Evolutionary conservation across 495 filamentous ascomycete species (phyloP).

Genomic region (Trichoderma erinaceum): DNA sequence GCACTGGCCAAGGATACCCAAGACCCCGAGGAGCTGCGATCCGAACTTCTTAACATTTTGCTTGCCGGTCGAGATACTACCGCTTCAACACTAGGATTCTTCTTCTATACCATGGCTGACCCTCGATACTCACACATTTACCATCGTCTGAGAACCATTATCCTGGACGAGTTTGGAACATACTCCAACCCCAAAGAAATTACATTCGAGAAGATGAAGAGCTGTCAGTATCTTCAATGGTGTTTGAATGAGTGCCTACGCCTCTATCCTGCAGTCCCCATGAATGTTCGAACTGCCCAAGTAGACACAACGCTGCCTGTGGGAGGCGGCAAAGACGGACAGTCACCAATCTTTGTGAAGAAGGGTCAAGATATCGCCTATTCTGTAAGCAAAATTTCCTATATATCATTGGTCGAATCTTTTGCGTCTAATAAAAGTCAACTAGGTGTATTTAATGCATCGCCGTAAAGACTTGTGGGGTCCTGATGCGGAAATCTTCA

Average conservation of each 20-base stretch:
- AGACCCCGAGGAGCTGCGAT: slow-evolving; percentile 52
- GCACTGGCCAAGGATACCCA: slow-evolving; percentile 55
- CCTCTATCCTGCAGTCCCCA: slow-evolving; percentile 32
- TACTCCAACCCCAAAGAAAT: slow-evolving; percentile 44
- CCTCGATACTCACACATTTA: slow-evolving; percentile 40
- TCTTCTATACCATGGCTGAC: slow-evolving; percentile 44
- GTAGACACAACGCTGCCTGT: slow-evolving; percentile 42
- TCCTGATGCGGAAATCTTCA: slow-evolving; percentile 36
- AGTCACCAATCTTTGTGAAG: slow-evolving; percentile 33
- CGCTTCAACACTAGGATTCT: slow-evolving; percentile 53
- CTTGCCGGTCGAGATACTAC: slow-evolving; percentile 54
- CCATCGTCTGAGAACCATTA: slow-evolving; percentile 37
- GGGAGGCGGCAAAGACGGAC: slow-evolving; percentile 35
- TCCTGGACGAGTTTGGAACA: slow-evolving; percentile 46
- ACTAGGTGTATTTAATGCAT: slow-evolving; percentile 44
- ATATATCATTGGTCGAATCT: not conserved
- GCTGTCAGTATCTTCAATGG: slow-evolving; percentile 40
- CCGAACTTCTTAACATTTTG: slow-evolving; percentile 60
- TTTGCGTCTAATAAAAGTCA: not conserved
- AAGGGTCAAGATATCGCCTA: slow-evolving; percentile 9
- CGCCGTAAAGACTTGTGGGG: slow-evolving; percentile 41
- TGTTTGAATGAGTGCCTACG: slow-evolving; percentile 44
- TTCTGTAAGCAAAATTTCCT: not conserved
- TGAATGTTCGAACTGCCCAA: slow-evolving; percentile 38
- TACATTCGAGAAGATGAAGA: slow-evolving; percentile 34